A percentile compares a stretch with the other conserved stretches of the same genome.
phyloP scores from a whole-genome alignment of 1,284 basidiomycete genomes.

The Rhodotorula sp. region DNA sequence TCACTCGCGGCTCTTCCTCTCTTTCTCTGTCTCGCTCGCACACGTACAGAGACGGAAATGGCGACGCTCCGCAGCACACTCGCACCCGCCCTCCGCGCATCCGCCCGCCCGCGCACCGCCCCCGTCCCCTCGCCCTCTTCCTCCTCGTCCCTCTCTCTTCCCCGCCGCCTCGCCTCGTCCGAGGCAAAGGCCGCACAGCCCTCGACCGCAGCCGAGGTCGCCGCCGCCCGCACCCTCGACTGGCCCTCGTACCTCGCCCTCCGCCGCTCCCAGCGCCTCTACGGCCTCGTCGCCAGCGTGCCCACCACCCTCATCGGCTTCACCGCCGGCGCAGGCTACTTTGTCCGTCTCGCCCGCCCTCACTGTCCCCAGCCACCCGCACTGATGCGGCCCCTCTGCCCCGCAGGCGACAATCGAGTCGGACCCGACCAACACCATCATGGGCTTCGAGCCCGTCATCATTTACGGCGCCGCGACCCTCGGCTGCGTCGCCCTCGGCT shows the following conservation, averaged over 20 bases:
- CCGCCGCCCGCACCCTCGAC: conserved; percentile 12
- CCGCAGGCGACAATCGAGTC: conserved; percentile 32
- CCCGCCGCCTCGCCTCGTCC: background rate
- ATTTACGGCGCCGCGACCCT: conserved; percentile 42
- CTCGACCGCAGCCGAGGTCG: background rate
- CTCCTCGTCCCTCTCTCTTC: background rate
- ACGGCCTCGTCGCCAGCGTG: conserved; percentile 42
- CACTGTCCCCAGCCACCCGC: background rate
- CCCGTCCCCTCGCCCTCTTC: conserved; percentile 2
- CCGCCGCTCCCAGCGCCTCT: conserved; percentile 33
- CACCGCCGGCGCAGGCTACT: conserved; percentile 34
- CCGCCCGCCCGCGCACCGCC: background rate
- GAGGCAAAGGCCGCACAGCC: background rate
- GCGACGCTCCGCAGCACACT: background rate
- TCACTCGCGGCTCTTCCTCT: background rate
- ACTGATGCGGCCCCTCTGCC: background rate
- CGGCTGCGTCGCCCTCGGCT: conserved; percentile 43
- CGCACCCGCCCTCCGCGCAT: background rate
- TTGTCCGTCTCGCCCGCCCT: conserved; percentile 9
- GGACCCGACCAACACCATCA: conserved; percentile 38
- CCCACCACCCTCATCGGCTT: conserved; percentile 44
- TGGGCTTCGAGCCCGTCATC: conserved; percentile 44
- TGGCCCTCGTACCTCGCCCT: conserved; percentile 44
- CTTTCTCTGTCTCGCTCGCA: background rate
- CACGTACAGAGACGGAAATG: background rate